Conservation (phyloP, 73 alveolate species). For the Blepharisma stoltei region DNA sequence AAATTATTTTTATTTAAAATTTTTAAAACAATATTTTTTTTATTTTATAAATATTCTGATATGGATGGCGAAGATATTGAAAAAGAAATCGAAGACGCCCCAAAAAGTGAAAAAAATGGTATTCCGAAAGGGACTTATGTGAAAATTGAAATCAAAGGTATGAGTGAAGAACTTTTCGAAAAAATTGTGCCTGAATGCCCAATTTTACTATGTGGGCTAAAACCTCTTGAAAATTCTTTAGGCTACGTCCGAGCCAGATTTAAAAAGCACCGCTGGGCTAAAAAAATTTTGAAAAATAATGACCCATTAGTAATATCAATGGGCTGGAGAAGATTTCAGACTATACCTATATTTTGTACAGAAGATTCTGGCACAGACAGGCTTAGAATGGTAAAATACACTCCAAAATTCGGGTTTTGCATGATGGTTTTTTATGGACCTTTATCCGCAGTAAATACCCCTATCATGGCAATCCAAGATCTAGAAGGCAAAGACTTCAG, state of each 20-base stretch:
- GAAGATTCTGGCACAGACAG: conserved; percentile 81
- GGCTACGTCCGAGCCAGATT: conserved; percentile 84
- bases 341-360: conserved; percentile 86
- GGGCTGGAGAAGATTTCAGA: conserved; percentile 99
- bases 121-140: conserved; percentile 35
- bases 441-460: conserved; percentile 70
- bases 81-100: neutral
- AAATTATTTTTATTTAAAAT: no score
- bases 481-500: conserved; percentile 55
- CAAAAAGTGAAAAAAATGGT: conserved; percentile 1
- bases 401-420: conserved; percentile 98
- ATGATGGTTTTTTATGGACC: conserved; percentile 94
- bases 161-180: conserved; percentile 61
- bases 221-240: conserved; percentile 65
- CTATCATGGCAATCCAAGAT: conserved; percentile 71
- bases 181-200: conserved; percentile 69
- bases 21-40: no score
- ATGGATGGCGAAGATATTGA: neutral
- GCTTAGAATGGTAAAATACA: conserved; percentile 91
- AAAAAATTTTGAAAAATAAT: conserved; percentile 92
- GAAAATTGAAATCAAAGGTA: conserved; percentile 78
- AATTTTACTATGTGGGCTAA: conserved; percentile 72
- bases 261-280: conserved; percentile 97
- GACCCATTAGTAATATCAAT: conserved; percentile 96
- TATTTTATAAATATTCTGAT: no score